These are phyloP conservation scores for Alliaria petiolata DNA, from an alignment of 345 rosid genomes.

Conservation along the genomic window DNA sequence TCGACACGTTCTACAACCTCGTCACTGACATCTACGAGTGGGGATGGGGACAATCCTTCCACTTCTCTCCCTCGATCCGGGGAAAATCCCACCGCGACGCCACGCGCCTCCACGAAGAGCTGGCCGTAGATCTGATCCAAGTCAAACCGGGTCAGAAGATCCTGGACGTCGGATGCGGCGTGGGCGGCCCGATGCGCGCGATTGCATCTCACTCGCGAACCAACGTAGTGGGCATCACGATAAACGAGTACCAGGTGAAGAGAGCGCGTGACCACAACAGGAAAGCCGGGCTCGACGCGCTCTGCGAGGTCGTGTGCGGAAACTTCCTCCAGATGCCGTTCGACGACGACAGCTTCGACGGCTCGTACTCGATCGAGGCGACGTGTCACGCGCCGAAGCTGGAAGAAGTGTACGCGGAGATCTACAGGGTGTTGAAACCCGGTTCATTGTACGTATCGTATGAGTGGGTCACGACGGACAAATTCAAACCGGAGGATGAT, in stretches of 20 bases:
- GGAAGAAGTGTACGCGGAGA: conserved; percentile 85
- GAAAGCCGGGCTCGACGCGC: conserved; percentile 80
- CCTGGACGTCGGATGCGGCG: conserved; percentile 95
- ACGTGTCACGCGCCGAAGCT: conserved; percentile 98
- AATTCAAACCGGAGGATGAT: conserved; percentile 40
- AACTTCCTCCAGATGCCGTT: conserved; percentile 96
- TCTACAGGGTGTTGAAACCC: conserved; percentile 80
- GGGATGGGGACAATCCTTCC: conserved; percentile 99
- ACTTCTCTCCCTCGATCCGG: conserved; percentile 76
- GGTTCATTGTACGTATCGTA: conserved; percentile 79
- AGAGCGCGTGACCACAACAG: conserved; percentile 87
- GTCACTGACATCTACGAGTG: conserved; percentile 99
- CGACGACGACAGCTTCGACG: conserved; percentile 70
- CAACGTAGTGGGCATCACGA: conserved; percentile 85
- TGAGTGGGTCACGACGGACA: conserved; percentile 95
- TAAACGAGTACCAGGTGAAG: conserved; percentile 91
- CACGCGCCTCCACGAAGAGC: conserved; percentile 88
- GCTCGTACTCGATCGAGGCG: conserved; percentile 95
- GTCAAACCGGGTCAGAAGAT: conserved; percentile 54
- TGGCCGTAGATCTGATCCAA: conserved; percentile 78
- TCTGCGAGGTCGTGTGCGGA: conserved; percentile 86
- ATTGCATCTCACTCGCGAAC: conserved; percentile 91
- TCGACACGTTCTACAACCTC: conserved; percentile 91
- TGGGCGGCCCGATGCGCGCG: conserved; percentile 99
- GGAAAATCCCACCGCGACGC: conserved; percentile 85